Evolutionary conservation across 2,329 filamentous ascomycete genomes (phyloP), one percentile per base, ranked within the genome.

Genomic region (Aurifilum marmelostoma): DNA sequence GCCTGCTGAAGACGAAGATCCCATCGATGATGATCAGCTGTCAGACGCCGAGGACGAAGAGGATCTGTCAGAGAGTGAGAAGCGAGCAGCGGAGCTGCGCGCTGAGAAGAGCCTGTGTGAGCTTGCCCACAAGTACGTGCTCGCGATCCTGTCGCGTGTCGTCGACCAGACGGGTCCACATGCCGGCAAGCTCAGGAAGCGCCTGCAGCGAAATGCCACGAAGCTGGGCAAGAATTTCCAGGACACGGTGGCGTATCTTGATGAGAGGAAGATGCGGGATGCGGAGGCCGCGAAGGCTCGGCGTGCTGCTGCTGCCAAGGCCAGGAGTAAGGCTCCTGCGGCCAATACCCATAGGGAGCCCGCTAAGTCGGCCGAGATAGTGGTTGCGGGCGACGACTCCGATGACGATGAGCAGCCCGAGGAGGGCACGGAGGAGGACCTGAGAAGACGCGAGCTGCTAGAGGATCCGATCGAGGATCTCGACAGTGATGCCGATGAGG

Each of bases 21-120:
- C 91, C 0, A 79, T 91, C 63, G 87, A 90, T 58, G 89, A 88
- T 4, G 87, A 91, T 67, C 83, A 89, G 5, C 84, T 87, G 37
- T 83, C 86, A 2, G 88, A 89, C 69, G 90, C 89, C 34, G 83
- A 84, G 34, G 83, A 84, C 8, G 83, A 85, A 18, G 84, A 87
- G 70, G 82, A 82, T 27, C 76, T 87, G 56, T 83, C 87, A 39
- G 83, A 85, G 66, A 83, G 86, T 75, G 83, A 92, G 75, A 85
- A 88, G 68, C 83, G 88, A 73, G 85, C 89, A 62, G 85, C 87
- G 52, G 88, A 89, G 68, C 85, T 97, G 43, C 85, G 94, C 69
- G 89, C 93, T 0, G 96, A 98, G 79, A 91, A 95, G 76, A 88
- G 90, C 27, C 86, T 98, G 0, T 98, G 95, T 79, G 91, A 95